Evolutionary conservation across 306 rosid species (phyloP).

Genomic region (Pueraria montana): DNA sequence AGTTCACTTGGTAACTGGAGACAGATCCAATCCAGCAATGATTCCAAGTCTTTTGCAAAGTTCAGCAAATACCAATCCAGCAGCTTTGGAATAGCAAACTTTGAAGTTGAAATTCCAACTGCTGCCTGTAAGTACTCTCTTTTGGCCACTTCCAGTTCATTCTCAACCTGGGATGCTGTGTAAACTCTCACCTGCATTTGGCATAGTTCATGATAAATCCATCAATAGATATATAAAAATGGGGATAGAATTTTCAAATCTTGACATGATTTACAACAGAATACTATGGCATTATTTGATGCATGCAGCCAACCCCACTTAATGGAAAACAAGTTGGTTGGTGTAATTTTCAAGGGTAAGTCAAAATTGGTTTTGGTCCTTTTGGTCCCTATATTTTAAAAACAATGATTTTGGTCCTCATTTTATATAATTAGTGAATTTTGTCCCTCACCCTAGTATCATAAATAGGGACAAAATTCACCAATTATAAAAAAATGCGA

Average conservation of each 20-base stretch:
- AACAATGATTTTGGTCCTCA: too few species aligned
- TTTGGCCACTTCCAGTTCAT: constrained; percentile 86
- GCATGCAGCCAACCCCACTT: neutral
- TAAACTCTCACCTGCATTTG: constrained; percentile 90
- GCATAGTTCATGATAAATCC: constrained; percentile 19
- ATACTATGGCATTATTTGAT: neutral
- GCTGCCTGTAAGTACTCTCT: constrained; percentile 90
- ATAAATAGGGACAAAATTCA: too few species aligned
- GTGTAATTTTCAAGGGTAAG: too few species aligned
- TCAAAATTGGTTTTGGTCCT: too few species aligned
- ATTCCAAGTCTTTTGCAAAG: constrained; percentile 92
- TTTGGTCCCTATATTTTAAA: too few species aligned
- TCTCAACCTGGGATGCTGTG: constrained; percentile 89
- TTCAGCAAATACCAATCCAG: constrained; percentile 89
- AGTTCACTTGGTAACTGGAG: constrained; percentile 89
- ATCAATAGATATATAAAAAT: neutral
- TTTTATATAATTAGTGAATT: too few species aligned
- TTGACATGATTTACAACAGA: neutral
- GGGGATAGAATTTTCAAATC: constrained; percentile 9
- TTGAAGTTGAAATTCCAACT: constrained; percentile 73
- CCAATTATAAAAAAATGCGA: too few species aligned
- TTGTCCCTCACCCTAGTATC: too few species aligned
- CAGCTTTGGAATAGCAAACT: constrained; percentile 81
- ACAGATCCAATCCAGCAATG: constrained; percentile 93
- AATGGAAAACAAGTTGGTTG: neutral